These are phyloP conservation scores for Solanum pennellii DNA, from an alignment of 257 asterid species.

Conservation along the genomic window DNA sequence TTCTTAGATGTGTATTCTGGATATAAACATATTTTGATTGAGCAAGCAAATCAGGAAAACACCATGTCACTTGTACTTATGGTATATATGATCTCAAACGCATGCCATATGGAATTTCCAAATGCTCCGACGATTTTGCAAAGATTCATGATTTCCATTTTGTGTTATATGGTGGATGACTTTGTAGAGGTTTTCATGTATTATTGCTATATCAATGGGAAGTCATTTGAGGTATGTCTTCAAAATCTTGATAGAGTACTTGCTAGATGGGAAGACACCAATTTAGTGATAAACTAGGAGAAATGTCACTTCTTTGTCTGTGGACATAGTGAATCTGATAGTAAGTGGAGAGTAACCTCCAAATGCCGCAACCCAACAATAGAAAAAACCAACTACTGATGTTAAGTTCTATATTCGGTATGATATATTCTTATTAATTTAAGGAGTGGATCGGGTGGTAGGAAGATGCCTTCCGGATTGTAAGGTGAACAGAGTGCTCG, in stretches of 20 bases:
- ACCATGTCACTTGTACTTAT: too few relatives aligned
- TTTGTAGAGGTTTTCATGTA: background rate
- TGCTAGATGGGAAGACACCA: background rate
- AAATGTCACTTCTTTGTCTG: background rate
- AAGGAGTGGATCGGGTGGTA: background rate
- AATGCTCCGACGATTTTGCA: too few relatives aligned
- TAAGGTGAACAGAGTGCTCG: background rate
- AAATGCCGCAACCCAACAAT: background rate
- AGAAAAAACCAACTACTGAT: background rate
- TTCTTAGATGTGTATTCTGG: too few relatives aligned
- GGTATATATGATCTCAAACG: too few relatives aligned
- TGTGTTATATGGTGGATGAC: background rate
- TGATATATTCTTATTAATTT: background rate
- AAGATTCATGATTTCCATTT: background rate
- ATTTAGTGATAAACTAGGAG: background rate
- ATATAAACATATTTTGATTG: too few relatives aligned
- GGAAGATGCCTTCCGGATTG: background rate
- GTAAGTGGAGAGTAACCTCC: background rate
- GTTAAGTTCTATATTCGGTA: background rate
- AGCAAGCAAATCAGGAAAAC: too few relatives aligned
- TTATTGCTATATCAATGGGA: background rate
- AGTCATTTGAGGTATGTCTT: background rate
- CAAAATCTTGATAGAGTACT: background rate
- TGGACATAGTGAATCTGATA: background rate
- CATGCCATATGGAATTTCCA: too few relatives aligned